Conservation (phyloP, 345 rosid genomes). For the Euphorbia pulcherrima region DNA sequence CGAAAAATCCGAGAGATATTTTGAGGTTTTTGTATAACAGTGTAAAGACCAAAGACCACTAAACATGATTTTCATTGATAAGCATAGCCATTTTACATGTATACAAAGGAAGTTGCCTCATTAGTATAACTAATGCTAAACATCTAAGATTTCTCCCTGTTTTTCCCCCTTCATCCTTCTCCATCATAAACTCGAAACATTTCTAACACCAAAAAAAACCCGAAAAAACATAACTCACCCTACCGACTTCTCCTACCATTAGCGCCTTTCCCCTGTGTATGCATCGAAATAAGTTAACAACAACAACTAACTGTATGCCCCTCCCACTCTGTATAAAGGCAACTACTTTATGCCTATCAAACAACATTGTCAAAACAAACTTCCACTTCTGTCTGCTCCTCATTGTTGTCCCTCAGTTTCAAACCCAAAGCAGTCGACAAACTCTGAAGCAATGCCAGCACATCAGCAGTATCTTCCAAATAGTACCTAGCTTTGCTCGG, state of each 20-base stretch:
- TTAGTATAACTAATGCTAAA: background rate
- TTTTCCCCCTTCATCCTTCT: constrained; percentile 10
- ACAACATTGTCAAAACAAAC: constrained; percentile 2
- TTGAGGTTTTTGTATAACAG: constrained; percentile 27
- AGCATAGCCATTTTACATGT: background rate
- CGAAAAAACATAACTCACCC: background rate
- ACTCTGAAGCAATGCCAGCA: constrained; percentile 23
- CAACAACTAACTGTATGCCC: too few species aligned
- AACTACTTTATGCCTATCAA: background rate
- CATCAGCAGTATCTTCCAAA: constrained; percentile 24
- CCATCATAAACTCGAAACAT: background rate
- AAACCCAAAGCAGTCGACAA: constrained; percentile 17
- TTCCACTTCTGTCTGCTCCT: too few species aligned
- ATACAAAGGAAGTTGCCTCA: constrained; percentile 1
- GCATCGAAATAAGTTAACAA: background rate
- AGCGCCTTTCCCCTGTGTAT: background rate
- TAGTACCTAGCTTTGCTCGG: constrained; percentile 36
- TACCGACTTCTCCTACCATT: background rate
- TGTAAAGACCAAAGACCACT: constrained; percentile 30
- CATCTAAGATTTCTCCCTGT: constrained; percentile 2
- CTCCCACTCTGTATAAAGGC: background rate
- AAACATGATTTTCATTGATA: constrained; percentile 16
- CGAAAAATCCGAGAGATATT: constrained; percentile 28
- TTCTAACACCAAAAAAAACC: background rate
- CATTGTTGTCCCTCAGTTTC: background rate